A percentile compares a stretch with the other conserved stretches of the same genome.
These are phyloP conservation scores for Leptomonas pyrrhocoris DNA, from an alignment of 208 protist genomes.

Conservation along the genomic window DNA sequence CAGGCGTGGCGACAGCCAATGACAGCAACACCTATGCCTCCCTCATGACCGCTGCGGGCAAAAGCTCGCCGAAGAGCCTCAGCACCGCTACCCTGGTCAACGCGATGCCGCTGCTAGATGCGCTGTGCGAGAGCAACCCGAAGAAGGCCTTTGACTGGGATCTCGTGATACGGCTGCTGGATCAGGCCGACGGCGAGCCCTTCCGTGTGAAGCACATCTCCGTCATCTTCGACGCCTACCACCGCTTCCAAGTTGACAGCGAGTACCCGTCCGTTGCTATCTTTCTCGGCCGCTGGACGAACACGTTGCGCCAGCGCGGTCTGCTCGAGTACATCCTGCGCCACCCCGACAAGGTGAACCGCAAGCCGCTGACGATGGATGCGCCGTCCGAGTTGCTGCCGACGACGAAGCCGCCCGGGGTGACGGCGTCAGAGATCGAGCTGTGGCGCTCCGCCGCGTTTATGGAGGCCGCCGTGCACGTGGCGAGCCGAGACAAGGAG, in stretches of 20 bases:
- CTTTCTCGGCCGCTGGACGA: constrained; percentile 84
- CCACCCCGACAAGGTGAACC: constrained; percentile 82
- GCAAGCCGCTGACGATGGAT: constrained; percentile 54
- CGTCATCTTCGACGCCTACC: constrained; percentile 87
- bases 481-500: constrained; percentile 75
- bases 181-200: constrained; percentile 61
- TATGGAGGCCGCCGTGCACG: constrained; percentile 83
- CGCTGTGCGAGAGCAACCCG: constrained; percentile 53
- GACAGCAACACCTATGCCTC: constrained; percentile 79
- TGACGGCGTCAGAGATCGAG: constrained; percentile 58
- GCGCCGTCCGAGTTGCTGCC: constrained; percentile 65
- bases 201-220: constrained; percentile 79
- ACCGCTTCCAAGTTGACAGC: constrained; percentile 70
- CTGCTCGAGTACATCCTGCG: constrained; percentile 85
- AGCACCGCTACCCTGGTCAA: constrained; percentile 65
- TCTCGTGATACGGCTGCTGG: constrained; percentile 73
- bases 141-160: constrained; percentile 77
- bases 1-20: constrained; percentile 58
- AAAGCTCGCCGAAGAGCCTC: constrained; percentile 55
- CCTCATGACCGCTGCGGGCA: constrained; percentile 71
- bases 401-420: constrained; percentile 39
- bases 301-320: constrained; percentile 71
- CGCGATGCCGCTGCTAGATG: constrained; percentile 76
- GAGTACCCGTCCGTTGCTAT: constrained; percentile 77
- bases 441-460: constrained; percentile 82